Base-by-base conservation (phyloP, 495 filamentous ascomycete species). In the Annulohypoxylon moriforme region DNA sequence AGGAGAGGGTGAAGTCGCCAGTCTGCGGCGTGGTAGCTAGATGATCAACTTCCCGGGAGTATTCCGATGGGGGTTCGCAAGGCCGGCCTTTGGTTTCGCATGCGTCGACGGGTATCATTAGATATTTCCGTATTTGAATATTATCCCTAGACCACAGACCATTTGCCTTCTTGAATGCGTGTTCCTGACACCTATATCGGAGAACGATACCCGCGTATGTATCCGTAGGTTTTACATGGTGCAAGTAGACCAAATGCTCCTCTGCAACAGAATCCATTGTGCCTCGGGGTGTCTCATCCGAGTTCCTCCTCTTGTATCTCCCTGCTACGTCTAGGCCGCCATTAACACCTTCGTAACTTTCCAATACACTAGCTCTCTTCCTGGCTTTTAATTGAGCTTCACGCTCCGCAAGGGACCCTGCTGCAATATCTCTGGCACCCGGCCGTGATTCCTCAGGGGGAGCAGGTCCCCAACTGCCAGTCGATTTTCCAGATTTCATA, bases 71-170 rank as follows among this genome's bases (percentile, higher is more conserved):
- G 1, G 78, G 78, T 24, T 86, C 78, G 72, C 85, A 87, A 5
- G 84, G 85, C 18, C 89, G 87, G 10, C 96, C 96, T 74, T 94
- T 94, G 36, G 94, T 87, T 22, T 89, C 89, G 77, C 96, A 98
- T 9, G 92, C 91, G 75, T 97, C 96, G 11, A 98, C 94, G 2
- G 96, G 96, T 27, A 99, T 79, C 8, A 97, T 83, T 14, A 99
- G 85, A 18, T 87, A 89, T 71, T 93, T 93, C 42, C 94, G 89
- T 58, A 88, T 87, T 76, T 97, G 94, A 36, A 97, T 91, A 61
- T 87, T 91, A 76, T 98, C 96, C 65, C 93, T 93, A 7, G 93
- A 92, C 96, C 96, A 98, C 71, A 99, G 87, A 16, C 95, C 89
- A 75, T 99, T 99, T 25, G 93, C 92, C 76, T 93, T 94, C 24